These are phyloP conservation scores for Venturia aucupariae DNA, from an alignment of 2,329 filamentous ascomycete genomes.

Conservation along the genomic window DNA sequence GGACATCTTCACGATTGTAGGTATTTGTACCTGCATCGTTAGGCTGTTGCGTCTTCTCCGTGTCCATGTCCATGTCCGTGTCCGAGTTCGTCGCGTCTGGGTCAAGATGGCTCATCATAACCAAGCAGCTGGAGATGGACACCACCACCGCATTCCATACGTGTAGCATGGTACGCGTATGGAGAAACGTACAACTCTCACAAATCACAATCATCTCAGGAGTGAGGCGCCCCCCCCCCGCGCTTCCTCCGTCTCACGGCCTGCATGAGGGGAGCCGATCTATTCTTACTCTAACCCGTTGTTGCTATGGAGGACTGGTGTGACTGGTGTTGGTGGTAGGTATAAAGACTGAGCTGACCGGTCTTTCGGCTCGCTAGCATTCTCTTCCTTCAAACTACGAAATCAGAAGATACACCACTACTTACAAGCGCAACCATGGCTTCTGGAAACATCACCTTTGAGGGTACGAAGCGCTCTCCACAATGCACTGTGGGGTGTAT, in stretches of 20 bases:
- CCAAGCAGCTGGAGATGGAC: not conserved
- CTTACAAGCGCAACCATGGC: not conserved
- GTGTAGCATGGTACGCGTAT: not conserved
- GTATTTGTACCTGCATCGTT: not conserved
- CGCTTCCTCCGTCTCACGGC: not conserved
- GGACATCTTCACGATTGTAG: not conserved
- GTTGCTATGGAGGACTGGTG: not conserved
- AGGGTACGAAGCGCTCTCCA: slow-evolving; percentile 16
- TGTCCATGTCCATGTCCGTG: too few species aligned
- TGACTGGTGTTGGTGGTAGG: too few species aligned
- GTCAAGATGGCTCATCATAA: not conserved
- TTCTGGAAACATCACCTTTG: slow-evolving; percentile 17
- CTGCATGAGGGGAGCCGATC: not conserved
- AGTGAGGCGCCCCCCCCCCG: not conserved
- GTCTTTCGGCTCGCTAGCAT: not conserved
- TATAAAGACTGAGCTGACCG: not conserved
- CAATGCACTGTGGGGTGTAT: slow-evolving; percentile 11
- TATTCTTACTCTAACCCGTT: slow-evolving; percentile 3
- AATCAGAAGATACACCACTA: not conserved
- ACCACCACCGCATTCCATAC: not conserved
- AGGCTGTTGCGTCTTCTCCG: not conserved
- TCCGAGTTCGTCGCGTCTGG: not conserved
- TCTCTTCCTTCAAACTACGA: not conserved
- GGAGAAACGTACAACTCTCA: not conserved
- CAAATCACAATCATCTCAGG: not conserved